phyloP scores from a whole-genome alignment of 176 grass and related monocot species.

The Leersia perrieri region DNA sequence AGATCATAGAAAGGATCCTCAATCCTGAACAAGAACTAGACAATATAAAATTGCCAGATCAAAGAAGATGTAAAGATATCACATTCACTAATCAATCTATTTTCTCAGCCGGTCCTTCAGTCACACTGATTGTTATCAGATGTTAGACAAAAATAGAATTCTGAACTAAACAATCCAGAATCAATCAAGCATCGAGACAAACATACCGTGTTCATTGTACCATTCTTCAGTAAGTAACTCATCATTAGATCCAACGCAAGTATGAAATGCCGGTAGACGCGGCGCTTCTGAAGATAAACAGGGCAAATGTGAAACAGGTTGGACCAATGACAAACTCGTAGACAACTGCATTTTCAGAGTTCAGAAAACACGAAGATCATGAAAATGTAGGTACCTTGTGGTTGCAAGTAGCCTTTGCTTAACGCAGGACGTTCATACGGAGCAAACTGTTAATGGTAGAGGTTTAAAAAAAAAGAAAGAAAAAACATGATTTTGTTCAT shows the following conservation, averaged over 20 bases:
- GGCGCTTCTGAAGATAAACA: conserved; percentile 39
- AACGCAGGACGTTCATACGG: conserved; percentile 72
- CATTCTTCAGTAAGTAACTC: conserved; percentile 64
- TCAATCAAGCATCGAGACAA: neutral
- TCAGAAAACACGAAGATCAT: neutral
- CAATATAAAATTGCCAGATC: neutral
- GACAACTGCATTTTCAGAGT: neutral
- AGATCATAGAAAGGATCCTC: neutral
- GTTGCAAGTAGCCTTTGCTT: conserved; percentile 62
- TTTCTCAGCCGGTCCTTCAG: neutral
- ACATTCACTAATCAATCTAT: neutral
- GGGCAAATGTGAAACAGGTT: neutral
- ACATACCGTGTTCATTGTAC: conserved; percentile 78
- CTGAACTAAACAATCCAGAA: neutral
- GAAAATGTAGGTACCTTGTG: conserved; percentile 39
- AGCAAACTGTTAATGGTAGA: conserved; percentile 42
- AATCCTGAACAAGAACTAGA: neutral
- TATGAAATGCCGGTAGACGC: conserved; percentile 84
- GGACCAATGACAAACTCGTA: neutral
- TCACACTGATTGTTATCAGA: neutral
- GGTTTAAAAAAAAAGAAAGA: neutral
- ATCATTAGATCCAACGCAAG: conserved; percentile 70
- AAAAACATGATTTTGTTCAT: neutral
- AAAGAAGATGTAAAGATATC: neutral
- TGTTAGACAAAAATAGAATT: neutral